Percentiles rank a stretch among this genome's conserved stretches.
Conservation (phyloP, 2,329 filamentous ascomycete genomes). For the Macrophomina tecta region DNA sequence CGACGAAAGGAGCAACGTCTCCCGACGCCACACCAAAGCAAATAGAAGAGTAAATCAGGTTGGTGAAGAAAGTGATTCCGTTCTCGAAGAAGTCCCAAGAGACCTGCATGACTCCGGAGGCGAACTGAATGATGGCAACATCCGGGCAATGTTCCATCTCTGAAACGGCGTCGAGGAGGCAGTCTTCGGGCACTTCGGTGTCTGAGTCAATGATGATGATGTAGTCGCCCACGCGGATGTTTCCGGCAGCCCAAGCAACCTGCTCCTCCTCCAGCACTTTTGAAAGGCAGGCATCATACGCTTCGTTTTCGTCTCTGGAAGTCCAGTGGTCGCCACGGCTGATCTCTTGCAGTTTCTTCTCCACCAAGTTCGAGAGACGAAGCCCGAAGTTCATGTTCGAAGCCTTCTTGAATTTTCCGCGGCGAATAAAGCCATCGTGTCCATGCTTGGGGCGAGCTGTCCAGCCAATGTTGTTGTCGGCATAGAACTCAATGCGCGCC, state of each 20-base stretch:
- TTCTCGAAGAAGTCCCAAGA: slow-evolving; percentile 27
- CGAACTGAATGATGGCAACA: slow-evolving; percentile 64
- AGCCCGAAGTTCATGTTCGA: slow-evolving; percentile 79
- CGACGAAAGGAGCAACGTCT: slow-evolving; percentile 76
- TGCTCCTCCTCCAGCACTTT: slow-evolving; percentile 69
- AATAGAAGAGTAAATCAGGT: slow-evolving; percentile 77
- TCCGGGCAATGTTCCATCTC: slow-evolving; percentile 83
- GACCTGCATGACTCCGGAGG: slow-evolving; percentile 29
- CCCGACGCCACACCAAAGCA: slow-evolving; percentile 73
- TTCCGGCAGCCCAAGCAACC: slow-evolving; percentile 80
- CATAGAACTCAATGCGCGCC: slow-evolving; percentile 55
- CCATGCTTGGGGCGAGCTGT: slow-evolving; percentile 54
- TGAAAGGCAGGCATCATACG: slow-evolving; percentile 52
- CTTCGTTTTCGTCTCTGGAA: slow-evolving; percentile 31
- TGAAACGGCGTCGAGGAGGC: slow-evolving; percentile 77
- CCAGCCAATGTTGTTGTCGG: slow-evolving; percentile 58
- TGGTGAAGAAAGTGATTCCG: slow-evolving; percentile 76
- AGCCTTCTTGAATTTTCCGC: slow-evolving; percentile 53
- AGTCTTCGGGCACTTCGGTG: slow-evolving; percentile 78
- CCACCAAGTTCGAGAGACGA: slow-evolving; percentile 66
- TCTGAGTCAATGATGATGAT: slow-evolving; percentile 58
- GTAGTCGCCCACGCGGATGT: slow-evolving; percentile 72
- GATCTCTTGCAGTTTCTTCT: slow-evolving; percentile 59
- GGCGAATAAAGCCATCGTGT: slow-evolving; percentile 38
- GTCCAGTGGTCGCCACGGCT: slow-evolving; percentile 46